Conservation (phyloP, 2,329 filamentous ascomycete species). For the Zymoseptoria tritici region DNA sequence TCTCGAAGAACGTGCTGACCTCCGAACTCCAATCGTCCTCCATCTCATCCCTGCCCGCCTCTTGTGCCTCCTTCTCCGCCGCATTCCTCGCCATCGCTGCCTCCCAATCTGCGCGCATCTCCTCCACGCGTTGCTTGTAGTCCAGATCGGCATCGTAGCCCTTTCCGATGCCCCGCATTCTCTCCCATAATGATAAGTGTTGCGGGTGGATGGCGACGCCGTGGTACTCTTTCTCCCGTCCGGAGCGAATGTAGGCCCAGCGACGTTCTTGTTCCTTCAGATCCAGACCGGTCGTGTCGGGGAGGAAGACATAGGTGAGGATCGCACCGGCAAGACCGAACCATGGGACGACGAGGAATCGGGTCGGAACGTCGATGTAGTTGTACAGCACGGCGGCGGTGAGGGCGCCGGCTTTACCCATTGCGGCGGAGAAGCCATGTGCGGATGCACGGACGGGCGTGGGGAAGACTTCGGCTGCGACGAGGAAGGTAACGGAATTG, state of each 20-base stretch:
- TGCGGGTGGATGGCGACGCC: constrained; percentile 85
- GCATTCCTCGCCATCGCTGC: constrained; percentile 49
- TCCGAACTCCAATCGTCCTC: constrained; percentile 40
- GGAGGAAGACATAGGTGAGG: constrained; percentile 76
- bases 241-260: constrained; percentile 78
- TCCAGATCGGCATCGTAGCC: constrained; percentile 76
- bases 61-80: constrained; percentile 42
- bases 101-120: constrained; percentile 57
- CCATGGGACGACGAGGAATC: constrained; percentile 92
- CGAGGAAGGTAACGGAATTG: constrained; percentile 93
- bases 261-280: constrained; percentile 95
- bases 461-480: constrained; percentile 93
- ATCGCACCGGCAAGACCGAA: constrained; percentile 84
- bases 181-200: constrained; percentile 85
- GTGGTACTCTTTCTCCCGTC: constrained; percentile 76
- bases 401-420: constrained; percentile 82
- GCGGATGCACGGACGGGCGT: constrained; percentile 88
- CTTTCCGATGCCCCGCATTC: constrained; percentile 68
- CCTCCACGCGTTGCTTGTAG: constrained; percentile 69
- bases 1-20: constrained; percentile 48
- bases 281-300: constrained; percentile 94
- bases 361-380: constrained; percentile 77
- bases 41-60: constrained; percentile 33
- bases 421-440: constrained; percentile 88
- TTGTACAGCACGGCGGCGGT: constrained; percentile 85